Percentiles rank a stretch among this genome's conserved stretches.
Evolutionary conservation across 257 asterid genomes (phyloP).

Genomic region (Lycium ferocissimum): DNA sequence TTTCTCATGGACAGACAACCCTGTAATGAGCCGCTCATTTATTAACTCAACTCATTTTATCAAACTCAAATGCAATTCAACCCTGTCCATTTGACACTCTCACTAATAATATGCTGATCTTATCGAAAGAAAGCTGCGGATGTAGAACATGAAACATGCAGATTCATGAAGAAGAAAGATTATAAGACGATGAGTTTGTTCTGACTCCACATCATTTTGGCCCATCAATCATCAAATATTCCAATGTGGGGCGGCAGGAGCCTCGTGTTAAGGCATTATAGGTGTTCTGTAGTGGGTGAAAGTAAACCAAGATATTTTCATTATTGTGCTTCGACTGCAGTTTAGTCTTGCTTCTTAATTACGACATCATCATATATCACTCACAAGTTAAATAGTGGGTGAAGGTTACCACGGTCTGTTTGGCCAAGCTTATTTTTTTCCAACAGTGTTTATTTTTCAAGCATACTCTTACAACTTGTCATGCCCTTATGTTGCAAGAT

Average conservation of each 20-base stretch:
- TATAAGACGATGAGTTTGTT: background rate
- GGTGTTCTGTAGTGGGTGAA: background rate
- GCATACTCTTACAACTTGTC: background rate
- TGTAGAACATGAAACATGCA: too few species aligned
- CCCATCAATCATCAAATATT: background rate
- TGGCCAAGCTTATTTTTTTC: too few species aligned
- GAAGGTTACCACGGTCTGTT: too few species aligned
- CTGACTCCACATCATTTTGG: background rate
- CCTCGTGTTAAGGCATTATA: background rate
- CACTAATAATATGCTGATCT: background rate
- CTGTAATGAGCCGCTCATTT: too few species aligned
- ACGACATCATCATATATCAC: background rate
- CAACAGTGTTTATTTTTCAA: too few species aligned
- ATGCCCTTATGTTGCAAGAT: background rate
- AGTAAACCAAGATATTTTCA: background rate
- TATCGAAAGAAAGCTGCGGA: background rate
- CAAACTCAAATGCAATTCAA: too few species aligned
- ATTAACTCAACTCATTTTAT: too few species aligned
- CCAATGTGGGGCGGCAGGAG: background rate
- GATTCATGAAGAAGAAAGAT: too few species aligned
- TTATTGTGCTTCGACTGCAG: constrained; percentile 11
- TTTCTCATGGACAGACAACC: too few species aligned
- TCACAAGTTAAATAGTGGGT: background rate
- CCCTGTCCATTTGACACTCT: too few species aligned
- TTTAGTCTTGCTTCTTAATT: background rate